Conservation (phyloP, 1,139 yeast genomes). For the Magnusiomyces ingens region DNA sequence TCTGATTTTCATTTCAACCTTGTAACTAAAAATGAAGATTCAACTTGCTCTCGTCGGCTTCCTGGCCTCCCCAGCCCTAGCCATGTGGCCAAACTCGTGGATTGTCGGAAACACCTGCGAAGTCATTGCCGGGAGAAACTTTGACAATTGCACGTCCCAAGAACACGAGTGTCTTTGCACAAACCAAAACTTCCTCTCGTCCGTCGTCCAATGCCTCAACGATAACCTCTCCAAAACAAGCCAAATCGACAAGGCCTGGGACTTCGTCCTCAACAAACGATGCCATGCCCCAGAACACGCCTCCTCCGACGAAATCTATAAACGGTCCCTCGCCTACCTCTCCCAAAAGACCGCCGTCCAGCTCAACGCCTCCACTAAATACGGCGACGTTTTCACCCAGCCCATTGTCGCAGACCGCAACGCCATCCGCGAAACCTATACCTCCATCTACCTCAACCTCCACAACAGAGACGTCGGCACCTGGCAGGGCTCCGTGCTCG, state of each 20-base stretch:
- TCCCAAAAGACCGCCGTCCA: constrained; percentile 14
- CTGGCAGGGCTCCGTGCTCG: constrained; percentile 32
- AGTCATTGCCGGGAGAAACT: constrained; percentile 24
- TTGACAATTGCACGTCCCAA: constrained; percentile 26
- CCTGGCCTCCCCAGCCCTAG: constrained; percentile 10
- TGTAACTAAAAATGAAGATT: no score
- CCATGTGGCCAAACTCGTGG: constrained; percentile 32
- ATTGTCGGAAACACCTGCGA: constrained; percentile 31
- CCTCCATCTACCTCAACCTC: constrained; percentile 22
- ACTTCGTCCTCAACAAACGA: constrained; percentile 21
- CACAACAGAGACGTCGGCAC: constrained; percentile 29
- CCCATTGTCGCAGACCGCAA: constrained; percentile 12
- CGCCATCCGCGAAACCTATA: constrained; percentile 9
- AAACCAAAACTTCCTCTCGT: constrained; percentile 26
- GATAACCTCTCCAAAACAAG: constrained; percentile 15
- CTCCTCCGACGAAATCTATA: constrained; percentile 22
- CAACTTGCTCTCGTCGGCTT: not conserved
- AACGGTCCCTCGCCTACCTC: constrained; percentile 19
- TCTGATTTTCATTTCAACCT: no score
- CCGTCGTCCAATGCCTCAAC: constrained; percentile 29
- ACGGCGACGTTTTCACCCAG: constrained; percentile 7
- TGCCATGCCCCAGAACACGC: constrained; percentile 12
- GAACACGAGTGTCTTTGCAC: constrained; percentile 31
- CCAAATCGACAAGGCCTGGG: constrained; percentile 26
- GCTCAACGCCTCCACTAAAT: constrained; percentile 13